Evolutionary conservation across 2,329 filamentous ascomycete genomes (phyloP).

Genomic region (Colletotrichum aenigma): DNA sequence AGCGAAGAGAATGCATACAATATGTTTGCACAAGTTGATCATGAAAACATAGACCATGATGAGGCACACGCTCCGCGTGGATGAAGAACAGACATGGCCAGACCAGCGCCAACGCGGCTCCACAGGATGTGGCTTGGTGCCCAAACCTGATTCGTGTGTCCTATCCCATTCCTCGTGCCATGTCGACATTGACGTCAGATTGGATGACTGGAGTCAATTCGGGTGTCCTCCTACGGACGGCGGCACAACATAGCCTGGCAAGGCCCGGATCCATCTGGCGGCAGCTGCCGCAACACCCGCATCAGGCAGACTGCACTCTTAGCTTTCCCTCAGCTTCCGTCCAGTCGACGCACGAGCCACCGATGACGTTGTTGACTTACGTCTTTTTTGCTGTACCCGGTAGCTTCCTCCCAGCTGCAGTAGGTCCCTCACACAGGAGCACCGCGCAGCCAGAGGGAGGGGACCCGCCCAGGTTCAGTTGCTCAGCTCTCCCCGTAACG

Average conservation of each 20-base stretch:
- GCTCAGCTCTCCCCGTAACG: neutral
- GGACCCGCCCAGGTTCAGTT: neutral
- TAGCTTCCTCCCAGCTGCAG: neutral
- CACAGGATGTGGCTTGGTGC: neutral
- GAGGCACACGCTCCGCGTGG: neutral
- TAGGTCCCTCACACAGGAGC: neutral
- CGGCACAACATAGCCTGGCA: neutral
- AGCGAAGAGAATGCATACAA: neutral
- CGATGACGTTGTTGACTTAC: conserved; percentile 25
- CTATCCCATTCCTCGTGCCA: neutral
- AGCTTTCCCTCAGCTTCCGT: neutral
- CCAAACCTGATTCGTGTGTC: neutral
- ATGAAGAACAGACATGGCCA: neutral
- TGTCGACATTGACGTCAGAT: conserved; percentile 16
- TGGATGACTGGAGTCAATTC: neutral
- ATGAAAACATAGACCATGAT: neutral
- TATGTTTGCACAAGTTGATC: neutral
- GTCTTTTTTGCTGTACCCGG: neutral
- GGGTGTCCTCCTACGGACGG: neutral
- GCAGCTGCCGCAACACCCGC: neutral
- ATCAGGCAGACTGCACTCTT: neutral
- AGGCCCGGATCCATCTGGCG: neutral
- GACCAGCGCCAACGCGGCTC: neutral
- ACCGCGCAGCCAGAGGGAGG: neutral
- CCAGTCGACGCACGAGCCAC: conserved; percentile 17